Evolutionary conservation across 768 basidiomycete genomes (phyloP).

Genomic region (Podaxis pistillaris): DNA sequence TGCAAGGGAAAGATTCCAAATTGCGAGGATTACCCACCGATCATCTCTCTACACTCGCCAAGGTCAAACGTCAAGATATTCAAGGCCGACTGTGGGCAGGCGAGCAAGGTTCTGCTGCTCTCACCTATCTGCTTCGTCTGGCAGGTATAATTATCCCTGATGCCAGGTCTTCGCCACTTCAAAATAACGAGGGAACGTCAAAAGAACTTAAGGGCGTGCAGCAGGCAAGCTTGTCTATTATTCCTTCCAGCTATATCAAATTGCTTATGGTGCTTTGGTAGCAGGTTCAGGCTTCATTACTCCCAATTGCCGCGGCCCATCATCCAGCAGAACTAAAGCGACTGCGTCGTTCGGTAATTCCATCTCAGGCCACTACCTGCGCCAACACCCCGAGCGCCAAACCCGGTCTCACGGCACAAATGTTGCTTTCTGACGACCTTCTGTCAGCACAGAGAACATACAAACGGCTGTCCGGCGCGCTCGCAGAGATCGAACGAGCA

Average conservation of each 20-base stretch:
- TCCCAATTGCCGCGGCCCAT: conserved; percentile 47
- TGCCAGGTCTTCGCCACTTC: not conserved
- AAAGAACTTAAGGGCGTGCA: not conserved
- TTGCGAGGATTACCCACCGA: not conserved
- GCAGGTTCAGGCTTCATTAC: conserved; percentile 18
- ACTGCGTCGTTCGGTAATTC: conserved; percentile 26
- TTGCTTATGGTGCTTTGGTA: not conserved
- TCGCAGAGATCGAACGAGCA: not conserved
- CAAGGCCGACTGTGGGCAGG: not conserved
- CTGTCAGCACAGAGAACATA: not conserved
- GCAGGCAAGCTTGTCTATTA: not conserved
- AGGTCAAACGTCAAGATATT: not conserved
- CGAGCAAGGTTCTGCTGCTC: not conserved
- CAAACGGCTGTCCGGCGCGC: not conserved
- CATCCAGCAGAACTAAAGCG: conserved; percentile 37
- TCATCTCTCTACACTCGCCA: not conserved
- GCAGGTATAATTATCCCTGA: not conserved
- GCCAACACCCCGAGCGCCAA: not conserved
- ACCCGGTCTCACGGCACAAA: not conserved
- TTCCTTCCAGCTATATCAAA: not conserved
- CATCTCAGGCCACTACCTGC: not conserved
- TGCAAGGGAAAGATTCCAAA: not conserved
- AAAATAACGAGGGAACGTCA: not conserved
- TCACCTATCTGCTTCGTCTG: not conserved
- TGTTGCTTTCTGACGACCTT: not conserved